Conservation (phyloP, 345 rosid species). For the Kernera saxatilis region DNA sequence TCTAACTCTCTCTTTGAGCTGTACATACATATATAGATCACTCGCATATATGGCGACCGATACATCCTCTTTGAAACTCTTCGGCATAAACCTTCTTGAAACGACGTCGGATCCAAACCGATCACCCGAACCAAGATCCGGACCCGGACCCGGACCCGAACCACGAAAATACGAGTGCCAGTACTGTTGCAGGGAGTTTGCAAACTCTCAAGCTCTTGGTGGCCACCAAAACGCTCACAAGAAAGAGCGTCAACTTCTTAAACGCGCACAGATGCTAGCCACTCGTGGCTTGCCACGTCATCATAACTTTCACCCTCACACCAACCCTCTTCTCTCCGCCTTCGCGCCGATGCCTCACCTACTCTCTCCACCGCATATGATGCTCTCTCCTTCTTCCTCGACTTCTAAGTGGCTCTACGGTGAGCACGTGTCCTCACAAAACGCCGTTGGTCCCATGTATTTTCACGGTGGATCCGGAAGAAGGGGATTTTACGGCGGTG, state of each 20-base stretch:
- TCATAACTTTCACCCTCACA: not conserved
- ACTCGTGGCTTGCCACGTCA: constrained; percentile 30
- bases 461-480: constrained; percentile 16
- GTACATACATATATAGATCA: constrained; percentile 19
- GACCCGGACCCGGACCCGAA: constrained; percentile 26
- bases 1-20: not conserved
- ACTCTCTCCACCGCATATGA: constrained; percentile 43
- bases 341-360: constrained; percentile 52
- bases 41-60: constrained; percentile 21
- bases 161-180: constrained; percentile 84
- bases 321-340: constrained; percentile 49
- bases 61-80: constrained; percentile 48
- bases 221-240: constrained; percentile 99
- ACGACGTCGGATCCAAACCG: constrained; percentile 8
- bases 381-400: constrained; percentile 18
- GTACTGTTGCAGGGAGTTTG: constrained; percentile 83
- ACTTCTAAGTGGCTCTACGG: constrained; percentile 21
- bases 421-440: constrained; percentile 28
- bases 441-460: constrained; percentile 15
- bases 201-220: constrained; percentile 92
- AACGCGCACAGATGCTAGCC: constrained; percentile 74
- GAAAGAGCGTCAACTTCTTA: constrained; percentile 82
- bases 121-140: constrained; percentile 19
- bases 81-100: constrained; percentile 55
- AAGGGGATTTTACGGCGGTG: constrained; percentile 6